These are phyloP conservation scores for Alternaria arborescens DNA, from an alignment of 2,329 filamentous ascomycete species.

Conservation along the genomic window DNA sequence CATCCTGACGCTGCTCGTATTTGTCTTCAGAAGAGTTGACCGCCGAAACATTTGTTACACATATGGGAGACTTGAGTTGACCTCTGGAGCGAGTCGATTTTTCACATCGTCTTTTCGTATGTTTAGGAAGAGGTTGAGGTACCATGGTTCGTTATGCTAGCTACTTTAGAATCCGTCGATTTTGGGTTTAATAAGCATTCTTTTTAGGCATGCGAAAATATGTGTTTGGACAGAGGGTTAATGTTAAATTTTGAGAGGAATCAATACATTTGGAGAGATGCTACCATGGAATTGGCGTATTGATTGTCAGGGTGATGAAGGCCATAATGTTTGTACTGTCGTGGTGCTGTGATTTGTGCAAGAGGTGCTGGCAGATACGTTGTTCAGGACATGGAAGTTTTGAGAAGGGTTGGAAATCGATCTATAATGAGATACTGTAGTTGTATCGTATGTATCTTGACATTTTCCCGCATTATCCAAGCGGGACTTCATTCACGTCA, in stretches of 20 bases:
- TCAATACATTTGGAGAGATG: too few species aligned
- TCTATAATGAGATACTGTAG: background rate
- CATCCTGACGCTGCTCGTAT: background rate
- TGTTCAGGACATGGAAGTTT: background rate
- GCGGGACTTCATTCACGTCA: background rate
- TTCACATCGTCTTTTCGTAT: conserved; percentile 2
- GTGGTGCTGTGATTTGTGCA: conserved; percentile 2
- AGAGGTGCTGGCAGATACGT: background rate
- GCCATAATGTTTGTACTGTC: conserved; percentile 3
- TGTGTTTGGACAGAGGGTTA: too few species aligned
- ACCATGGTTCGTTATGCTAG: background rate
- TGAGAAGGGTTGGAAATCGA: background rate
- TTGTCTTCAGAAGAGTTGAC: background rate
- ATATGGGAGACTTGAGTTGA: background rate
- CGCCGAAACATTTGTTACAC: background rate
- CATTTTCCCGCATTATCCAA: background rate
- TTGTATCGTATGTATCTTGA: background rate
- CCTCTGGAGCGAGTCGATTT: background rate
- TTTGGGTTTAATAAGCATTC: background rate
- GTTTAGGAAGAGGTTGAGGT: background rate
- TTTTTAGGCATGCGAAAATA: too few species aligned
- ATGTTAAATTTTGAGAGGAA: too few species aligned
- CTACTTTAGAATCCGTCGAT: background rate
- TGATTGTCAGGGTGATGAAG: conserved; percentile 1
- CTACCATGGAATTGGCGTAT: background rate